Conservation (phyloP, 495 filamentous ascomycete species). For the Pseudoneurospora amorphoporcata region DNA sequence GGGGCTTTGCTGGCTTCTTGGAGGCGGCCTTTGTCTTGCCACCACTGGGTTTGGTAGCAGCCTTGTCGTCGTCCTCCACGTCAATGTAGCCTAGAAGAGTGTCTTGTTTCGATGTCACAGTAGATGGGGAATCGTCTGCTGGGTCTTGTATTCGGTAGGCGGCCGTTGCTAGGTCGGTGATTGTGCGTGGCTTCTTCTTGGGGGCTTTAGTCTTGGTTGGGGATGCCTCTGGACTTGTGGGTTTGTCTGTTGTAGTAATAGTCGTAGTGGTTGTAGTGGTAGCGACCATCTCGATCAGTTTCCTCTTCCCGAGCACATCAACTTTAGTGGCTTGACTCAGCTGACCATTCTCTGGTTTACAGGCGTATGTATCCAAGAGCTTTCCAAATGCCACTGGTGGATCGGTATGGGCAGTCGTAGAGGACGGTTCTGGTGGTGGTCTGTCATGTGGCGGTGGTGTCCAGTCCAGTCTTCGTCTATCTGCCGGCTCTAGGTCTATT, state of each 20-base stretch:
- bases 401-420: not conserved
- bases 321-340: not conserved
- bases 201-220: conserved; percentile 44
- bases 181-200: conserved; percentile 69
- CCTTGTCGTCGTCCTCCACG: not conserved
- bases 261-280: conserved; percentile 9
- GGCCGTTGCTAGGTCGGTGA: conserved; percentile 76
- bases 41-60: conserved; percentile 14
- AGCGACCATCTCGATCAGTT: conserved; percentile 36
- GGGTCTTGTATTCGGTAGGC: conserved; percentile 46
- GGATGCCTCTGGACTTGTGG: conserved; percentile 15
- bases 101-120: conserved; percentile 12
- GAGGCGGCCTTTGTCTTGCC: conserved; percentile 17
- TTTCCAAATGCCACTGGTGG: conserved; percentile 17
- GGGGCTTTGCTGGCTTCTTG: conserved; percentile 23
- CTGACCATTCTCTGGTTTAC: conserved; percentile 7
- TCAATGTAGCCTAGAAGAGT: conserved; percentile 26
- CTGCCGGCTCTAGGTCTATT: conserved; percentile 33
- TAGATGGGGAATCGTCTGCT: not conserved
- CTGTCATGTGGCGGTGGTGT: conserved; percentile 42
- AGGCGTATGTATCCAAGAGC: conserved; percentile 23
- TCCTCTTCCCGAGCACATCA: conserved; percentile 38
- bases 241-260: not conserved
- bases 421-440: conserved; percentile 12
- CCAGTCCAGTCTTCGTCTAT: conserved; percentile 45